Percentiles rank a stretch among this genome's conserved stretches.
Conservation (phyloP, 1,284 basidiomycete species). For the Chalciporus piperatoides region DNA sequence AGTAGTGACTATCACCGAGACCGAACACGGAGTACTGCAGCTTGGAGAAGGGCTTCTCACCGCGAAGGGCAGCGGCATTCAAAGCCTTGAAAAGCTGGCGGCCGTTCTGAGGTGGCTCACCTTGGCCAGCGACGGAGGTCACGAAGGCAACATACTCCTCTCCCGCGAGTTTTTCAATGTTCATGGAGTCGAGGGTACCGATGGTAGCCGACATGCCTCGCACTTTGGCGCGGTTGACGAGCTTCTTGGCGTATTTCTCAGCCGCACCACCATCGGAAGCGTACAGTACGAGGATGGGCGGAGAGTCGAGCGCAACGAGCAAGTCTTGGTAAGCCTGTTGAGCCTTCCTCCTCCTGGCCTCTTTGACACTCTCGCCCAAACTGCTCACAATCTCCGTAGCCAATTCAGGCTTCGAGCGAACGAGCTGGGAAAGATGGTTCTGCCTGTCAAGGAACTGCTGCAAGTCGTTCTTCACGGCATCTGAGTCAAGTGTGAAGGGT, state of each 20-base stretch:
- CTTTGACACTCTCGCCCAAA: constrained; percentile 80
- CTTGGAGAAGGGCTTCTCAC: constrained; percentile 54
- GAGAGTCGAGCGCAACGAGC: constrained; percentile 83
- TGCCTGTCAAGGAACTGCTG: constrained; percentile 94
- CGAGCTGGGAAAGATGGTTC: constrained; percentile 93
- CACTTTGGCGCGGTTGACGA: constrained; percentile 80
- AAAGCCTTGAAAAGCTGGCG: constrained; percentile 87
- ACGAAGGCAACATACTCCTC: constrained; percentile 88
- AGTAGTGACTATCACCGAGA: constrained; percentile 99
- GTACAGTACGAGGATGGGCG: constrained; percentile 85
- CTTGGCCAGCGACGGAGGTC: constrained; percentile 97
- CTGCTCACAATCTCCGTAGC: constrained; percentile 83
- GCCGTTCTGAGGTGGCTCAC: constrained; percentile 96
- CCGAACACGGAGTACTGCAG: constrained; percentile 85
- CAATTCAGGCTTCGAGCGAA: constrained; percentile 75
- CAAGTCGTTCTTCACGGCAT: constrained; percentile 93
- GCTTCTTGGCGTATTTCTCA: constrained; percentile 92
- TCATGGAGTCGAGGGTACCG: constrained; percentile 72
- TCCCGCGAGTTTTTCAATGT: constrained; percentile 68
- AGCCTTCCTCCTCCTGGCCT: constrained; percentile 81
- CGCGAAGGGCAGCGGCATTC: constrained; percentile 60
- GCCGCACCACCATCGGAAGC: constrained; percentile 94
- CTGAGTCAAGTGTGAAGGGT: constrained; percentile 91
- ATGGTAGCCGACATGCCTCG: constrained; percentile 80
- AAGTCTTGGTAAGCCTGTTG: constrained; percentile 86